Base-by-base conservation (phyloP, 345 rosid species). In the Populus deltoides region DNA sequence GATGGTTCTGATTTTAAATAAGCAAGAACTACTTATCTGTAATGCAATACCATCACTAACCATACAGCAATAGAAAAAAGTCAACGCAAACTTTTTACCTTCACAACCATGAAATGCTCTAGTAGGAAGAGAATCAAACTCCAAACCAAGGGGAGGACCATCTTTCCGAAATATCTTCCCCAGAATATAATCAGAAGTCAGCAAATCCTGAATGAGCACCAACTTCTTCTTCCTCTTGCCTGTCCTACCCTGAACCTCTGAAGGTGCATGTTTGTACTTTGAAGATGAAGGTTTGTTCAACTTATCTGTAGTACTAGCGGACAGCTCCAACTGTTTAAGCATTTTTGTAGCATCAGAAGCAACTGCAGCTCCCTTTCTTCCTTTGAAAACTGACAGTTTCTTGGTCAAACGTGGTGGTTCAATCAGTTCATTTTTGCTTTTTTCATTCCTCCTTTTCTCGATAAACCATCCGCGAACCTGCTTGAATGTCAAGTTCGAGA, bases 141-240 rank as follows among this genome's bases (percentile, higher is more conserved):
- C 92, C 69, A 57, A 79, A 80, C 95, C 97, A 73, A 96, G 97
- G 6, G 87, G 77, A n/a, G 99, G 99, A 75, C 98, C 98, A 82
- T 96, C 99, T 86, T 93, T 91, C 43, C 97, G 97, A 59, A 96
- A 93, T 68, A 92, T 43, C 84, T 89, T 96, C 29, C 80, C 82
- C 81, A 93, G 76, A 79, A 96, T 88, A 84, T 87, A 86, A 63
- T 82, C 86, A 12, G 97, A 86, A 79, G 90, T 61, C 62, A 86
- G 75, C 83, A 93, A 84, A 70, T 83, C 84, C 84, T 92, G 97
- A 70, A 81, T n/a, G 77, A 75, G 72, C 77, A 51, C 67, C 70
- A 68, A 24, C 47, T 79, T 86, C 75, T 76, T 71, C 68, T 45
- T 77, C 73, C 76, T 83, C 66, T 69, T 85, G 67, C 51, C 62